Base-by-base conservation (phyloP, 2,329 filamentous ascomycete genomes). In the Fonsecaea pugnacius region DNA sequence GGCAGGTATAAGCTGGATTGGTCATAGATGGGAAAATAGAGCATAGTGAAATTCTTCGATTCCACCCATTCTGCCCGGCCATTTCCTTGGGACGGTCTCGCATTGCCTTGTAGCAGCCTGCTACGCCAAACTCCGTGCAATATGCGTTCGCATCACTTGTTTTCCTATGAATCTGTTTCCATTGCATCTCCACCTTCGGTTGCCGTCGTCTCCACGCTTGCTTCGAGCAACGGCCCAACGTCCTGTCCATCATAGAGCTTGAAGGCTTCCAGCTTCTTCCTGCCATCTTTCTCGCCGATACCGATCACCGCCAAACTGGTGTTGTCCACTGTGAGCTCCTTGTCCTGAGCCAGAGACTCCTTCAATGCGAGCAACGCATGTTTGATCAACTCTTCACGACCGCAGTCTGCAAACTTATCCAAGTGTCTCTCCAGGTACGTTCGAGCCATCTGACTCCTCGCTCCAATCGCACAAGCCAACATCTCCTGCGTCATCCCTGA, bases 401-500 rank as follows among this genome's bases (percentile, higher is more conserved):
- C 87, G 75, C 88, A 89, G 70, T 85, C 84, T 73, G 87, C 85
- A 77, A 99, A 98, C 71, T 87, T 82, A 68, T 96, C 93, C 67
- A 97, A 80, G 79, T 97, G 91, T 75, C 92, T 86, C 85, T 99
- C 95, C 62, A 99, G 83, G 79, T 99, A 99, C 68, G 95, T 99
- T 75, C 95, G 85, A 27, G 95, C 95, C 92, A 98, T 98, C 83
- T 99, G 95, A 78, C 90, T 95, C 72, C 95, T 86, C 54, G 95
- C 95, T 59, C 95, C 95, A 77, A 99, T 99, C 64, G 93, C 94
- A 76, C 94, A 97, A 27, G 95, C 95, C 56, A 91, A 78, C 92
- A 98, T 98, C 85, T 99, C 95, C 76, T 97, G 91, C 73, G 92
- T 97, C 85, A 98, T 90, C 54, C 95, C 95, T 60, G 87, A 91